Conservation (phyloP, 257 asterid genomes). For the Solanum bulbocastanum region DNA sequence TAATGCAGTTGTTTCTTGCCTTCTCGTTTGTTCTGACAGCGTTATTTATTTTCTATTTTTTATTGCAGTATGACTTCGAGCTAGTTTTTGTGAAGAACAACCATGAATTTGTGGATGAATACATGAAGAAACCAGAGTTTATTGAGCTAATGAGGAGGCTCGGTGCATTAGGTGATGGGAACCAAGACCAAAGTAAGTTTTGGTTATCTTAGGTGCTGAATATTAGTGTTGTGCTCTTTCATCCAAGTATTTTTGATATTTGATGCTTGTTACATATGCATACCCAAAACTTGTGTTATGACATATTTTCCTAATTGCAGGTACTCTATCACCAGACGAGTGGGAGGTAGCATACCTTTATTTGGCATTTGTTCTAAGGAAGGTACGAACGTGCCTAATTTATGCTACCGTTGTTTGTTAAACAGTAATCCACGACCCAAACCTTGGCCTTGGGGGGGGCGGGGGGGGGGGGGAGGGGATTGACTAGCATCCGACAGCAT, state of each 20-base stretch:
- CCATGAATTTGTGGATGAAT: conserved; percentile 81
- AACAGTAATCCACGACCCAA: not conserved
- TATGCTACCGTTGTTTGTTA: not conserved
- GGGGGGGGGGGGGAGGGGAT: not conserved
- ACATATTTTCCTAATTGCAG: conserved; percentile 13
- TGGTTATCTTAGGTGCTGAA: not conserved
- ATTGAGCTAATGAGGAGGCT: conserved; percentile 90
- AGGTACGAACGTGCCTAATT: conserved; percentile 25
- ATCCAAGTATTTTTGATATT: not conserved
- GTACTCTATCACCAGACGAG: conserved; percentile 84
- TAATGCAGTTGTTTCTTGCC: not conserved
- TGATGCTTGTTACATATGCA: not conserved
- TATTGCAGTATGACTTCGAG: conserved; percentile 72
- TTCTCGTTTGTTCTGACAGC: not conserved
- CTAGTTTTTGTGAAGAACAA: conserved; percentile 72
- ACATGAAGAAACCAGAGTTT: conserved; percentile 75
- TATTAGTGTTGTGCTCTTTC: not conserved
- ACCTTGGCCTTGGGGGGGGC: not conserved
- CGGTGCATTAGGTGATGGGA: conserved; percentile 92
- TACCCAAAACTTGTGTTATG: not conserved
- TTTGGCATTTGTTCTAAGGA: conserved; percentile 66
- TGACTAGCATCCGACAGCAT: not conserved
- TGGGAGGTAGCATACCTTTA: conserved; percentile 97
- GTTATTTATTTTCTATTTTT: not conserved
- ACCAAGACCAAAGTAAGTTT: conserved; percentile 65